phyloP scores from a whole-genome alignment of 2,329 filamentous ascomycete genomes.

The Cladobotryum mycophilum region DNA sequence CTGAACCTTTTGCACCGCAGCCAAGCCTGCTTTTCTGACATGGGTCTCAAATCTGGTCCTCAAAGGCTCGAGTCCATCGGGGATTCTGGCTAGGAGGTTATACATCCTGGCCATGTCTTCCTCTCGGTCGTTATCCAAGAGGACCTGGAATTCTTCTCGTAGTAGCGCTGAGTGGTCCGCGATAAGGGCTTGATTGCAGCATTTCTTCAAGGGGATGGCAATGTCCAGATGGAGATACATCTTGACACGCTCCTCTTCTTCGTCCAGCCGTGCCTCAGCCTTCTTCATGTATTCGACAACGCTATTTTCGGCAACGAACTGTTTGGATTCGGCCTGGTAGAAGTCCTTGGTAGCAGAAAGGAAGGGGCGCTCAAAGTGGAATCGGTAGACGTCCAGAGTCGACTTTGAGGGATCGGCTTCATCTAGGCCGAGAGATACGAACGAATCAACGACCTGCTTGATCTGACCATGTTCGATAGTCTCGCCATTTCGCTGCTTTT shows the following conservation, averaged over 20 bases:
- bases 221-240: constrained; percentile 92
- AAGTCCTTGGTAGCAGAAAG: constrained; percentile 76
- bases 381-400: constrained; percentile 89
- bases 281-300: constrained; percentile 99
- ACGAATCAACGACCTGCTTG: constrained; percentile 94
- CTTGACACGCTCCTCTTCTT: constrained; percentile 89
- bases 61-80: constrained; percentile 84
- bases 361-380: constrained; percentile 90
- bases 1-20: constrained; percentile 85
- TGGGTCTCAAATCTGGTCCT: constrained; percentile 85
- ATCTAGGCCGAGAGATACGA: constrained; percentile 89
- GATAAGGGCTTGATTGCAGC: constrained; percentile 84
- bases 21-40: constrained; percentile 80
- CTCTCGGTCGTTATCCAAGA: constrained; percentile 89
- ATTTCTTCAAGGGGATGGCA: constrained; percentile 72
- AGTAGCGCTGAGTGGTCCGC: constrained; percentile 80
- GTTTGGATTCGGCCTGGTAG: constrained; percentile 86
- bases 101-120: constrained; percentile 98
- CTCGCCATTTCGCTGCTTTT: constrained; percentile 95
- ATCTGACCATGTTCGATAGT: constrained; percentile 97
- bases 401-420: constrained; percentile 90
- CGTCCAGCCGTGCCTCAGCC: constrained; percentile 79
- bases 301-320: constrained; percentile 92
- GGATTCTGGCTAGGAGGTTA: constrained; percentile 78
- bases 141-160: constrained; percentile 88